These are phyloP conservation scores for Serendipita vermifera DNA, from an alignment of 768 basidiomycete genomes.

Conservation along the genomic window DNA sequence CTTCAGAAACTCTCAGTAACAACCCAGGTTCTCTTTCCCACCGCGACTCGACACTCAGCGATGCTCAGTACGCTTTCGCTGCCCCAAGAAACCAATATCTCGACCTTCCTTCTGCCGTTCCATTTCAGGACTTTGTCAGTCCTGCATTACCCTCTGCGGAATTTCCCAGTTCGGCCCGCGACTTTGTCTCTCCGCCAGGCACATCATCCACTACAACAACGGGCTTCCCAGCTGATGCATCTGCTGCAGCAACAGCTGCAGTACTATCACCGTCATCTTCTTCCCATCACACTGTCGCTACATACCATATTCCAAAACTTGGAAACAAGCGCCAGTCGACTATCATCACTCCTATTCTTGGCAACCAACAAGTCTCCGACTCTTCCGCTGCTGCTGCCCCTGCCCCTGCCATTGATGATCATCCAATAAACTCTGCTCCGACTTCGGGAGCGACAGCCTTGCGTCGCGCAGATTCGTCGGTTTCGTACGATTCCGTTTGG, in stretches of 20 bases:
- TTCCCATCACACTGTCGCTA: neutral
- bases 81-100: neutral
- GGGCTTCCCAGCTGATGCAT: no score
- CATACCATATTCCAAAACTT: neutral
- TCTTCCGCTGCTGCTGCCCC: neutral
- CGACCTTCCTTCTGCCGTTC: slow-evolving; percentile 5
- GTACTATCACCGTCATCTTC: no score
- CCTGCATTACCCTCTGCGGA: slow-evolving; percentile 8
- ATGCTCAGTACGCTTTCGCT: neutral
- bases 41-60: slow-evolving; percentile 4
- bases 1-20: neutral
- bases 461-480: neutral
- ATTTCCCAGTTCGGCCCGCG: slow-evolving; percentile 6
- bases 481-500: neutral
- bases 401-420: neutral
- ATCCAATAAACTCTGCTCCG: neutral
- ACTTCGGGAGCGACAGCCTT: neutral
- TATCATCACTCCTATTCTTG: no score
- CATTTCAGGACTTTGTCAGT: neutral
- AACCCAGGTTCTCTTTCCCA: neutral
- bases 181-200: neutral
- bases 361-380: no score
- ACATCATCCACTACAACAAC: neutral
- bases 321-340: neutral
- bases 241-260: no score